Percentiles rank a stretch among this genome's conserved stretches.
Conservation (phyloP, 306 rosid species). For the Boehmeria nivea region DNA sequence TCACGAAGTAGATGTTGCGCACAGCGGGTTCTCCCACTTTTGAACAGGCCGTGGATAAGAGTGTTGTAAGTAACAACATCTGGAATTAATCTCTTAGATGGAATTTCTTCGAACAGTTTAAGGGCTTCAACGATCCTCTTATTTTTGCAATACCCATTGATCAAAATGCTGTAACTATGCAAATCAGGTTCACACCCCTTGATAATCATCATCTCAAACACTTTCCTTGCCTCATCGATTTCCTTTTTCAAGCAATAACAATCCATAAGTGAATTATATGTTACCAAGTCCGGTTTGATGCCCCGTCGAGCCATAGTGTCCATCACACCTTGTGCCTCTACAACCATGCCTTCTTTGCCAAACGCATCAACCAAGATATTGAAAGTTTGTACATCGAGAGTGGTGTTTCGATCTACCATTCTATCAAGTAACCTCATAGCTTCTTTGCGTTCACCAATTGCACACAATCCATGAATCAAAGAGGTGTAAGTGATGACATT, state of each 20-base stretch:
- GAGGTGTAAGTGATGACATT: constrained; percentile 9
- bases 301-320: constrained; percentile 5
- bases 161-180: constrained; percentile 2
- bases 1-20: neutral
- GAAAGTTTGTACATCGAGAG: constrained; percentile 31
- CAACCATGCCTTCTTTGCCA: neutral
- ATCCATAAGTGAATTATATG: constrained; percentile 30
- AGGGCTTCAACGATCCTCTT: too few relatives aligned
- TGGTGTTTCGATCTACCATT: constrained; percentile 22
- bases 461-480: constrained; percentile 25
- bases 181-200: constrained; percentile 1
- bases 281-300: constrained; percentile 15
- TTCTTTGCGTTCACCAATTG: constrained; percentile 22
- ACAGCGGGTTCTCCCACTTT: neutral
- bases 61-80: neutral
- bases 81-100: neutral
- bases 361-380: neutral
- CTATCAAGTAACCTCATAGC: constrained; percentile 24
- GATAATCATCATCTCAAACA: constrained; percentile 20
- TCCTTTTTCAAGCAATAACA: constrained; percentile 23
- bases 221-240: constrained; percentile 17
- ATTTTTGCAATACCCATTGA: neutral
- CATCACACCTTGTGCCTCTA: neutral
- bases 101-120: too few relatives aligned
- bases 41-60: neutral